Conservation (phyloP, 345 rosid species). For the Brassica juncea region DNA sequence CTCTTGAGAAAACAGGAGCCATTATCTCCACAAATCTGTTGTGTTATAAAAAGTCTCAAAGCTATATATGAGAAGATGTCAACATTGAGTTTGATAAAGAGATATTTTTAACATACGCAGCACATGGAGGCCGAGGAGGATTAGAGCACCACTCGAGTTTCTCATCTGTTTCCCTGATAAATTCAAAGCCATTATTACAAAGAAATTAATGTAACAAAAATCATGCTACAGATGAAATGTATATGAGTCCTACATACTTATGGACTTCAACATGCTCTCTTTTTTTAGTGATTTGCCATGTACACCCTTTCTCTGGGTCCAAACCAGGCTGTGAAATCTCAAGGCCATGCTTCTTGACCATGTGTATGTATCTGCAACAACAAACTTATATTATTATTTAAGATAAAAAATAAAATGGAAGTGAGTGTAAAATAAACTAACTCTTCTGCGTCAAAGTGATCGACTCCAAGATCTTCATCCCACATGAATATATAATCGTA, state of each 20-base stretch:
- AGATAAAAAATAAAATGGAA: background rate
- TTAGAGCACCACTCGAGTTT: constrained; percentile 83
- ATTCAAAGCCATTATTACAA: background rate
- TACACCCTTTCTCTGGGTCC: constrained; percentile 78
- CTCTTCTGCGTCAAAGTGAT: constrained; percentile 81
- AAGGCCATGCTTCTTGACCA: constrained; percentile 82
- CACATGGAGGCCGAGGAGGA: constrained; percentile 91
- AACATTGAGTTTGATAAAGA: constrained; percentile 7
- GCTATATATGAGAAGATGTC: constrained; percentile 6
- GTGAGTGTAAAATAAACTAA: constrained; percentile 28
- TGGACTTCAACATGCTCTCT: constrained; percentile 81
- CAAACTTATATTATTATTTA: background rate
- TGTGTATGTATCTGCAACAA: constrained; percentile 59
- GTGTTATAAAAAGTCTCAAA: constrained; percentile 27
- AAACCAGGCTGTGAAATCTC: constrained; percentile 95
- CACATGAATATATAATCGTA: constrained; percentile 90
- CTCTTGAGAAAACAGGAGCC: constrained; percentile 92
- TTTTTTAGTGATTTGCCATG: constrained; percentile 93
- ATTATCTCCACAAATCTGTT: constrained; percentile 92
- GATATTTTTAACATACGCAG: constrained; percentile 56
- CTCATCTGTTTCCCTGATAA: constrained; percentile 65
- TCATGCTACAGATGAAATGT: constrained; percentile 19
- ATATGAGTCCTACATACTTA: constrained; percentile 38
- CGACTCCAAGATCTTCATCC: constrained; percentile 97
- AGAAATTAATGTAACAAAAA: background rate